These are phyloP conservation scores for Candolleomyces eurysporus DNA, from an alignment of 768 basidiomycete species.

Conservation along the genomic window DNA sequence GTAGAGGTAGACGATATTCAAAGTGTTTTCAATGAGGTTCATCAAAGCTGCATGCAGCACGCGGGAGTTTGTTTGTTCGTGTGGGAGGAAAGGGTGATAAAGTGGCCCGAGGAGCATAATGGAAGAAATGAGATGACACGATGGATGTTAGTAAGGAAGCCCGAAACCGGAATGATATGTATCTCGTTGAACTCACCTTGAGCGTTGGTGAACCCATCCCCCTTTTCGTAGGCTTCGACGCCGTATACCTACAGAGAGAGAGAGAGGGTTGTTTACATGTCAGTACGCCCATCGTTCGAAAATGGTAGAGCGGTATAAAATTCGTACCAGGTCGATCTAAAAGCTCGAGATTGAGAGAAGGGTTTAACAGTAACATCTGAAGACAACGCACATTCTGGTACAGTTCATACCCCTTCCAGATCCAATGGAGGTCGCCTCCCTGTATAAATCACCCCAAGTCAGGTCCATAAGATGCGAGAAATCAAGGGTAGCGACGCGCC, in stretches of 20 bases:
- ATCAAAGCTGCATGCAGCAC: slow-evolving; percentile 52
- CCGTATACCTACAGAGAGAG: slow-evolving; percentile 62
- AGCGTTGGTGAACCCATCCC: slow-evolving; percentile 82
- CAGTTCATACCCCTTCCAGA: slow-evolving; percentile 81
- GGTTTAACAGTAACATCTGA: slow-evolving; percentile 11
- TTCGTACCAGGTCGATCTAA: neutral
- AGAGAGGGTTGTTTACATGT: neutral
- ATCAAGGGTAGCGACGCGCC: slow-evolving; percentile 19
- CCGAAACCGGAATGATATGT: too few relatives aligned
- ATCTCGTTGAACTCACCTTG: slow-evolving; percentile 52
- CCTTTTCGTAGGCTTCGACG: slow-evolving; percentile 53
- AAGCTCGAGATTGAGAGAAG: neutral
- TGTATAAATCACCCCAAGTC: slow-evolving; percentile 12
- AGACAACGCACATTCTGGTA: slow-evolving; percentile 62
- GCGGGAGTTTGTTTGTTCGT: neutral
- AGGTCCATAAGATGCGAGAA: neutral
- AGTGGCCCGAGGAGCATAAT: too few relatives aligned
- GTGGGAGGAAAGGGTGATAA: neutral
- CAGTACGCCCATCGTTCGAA: too few relatives aligned
- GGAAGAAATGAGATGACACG: too few relatives aligned
- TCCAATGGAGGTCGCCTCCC: slow-evolving; percentile 90
- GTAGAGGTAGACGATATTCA: slow-evolving; percentile 77
- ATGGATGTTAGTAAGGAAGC: too few relatives aligned
- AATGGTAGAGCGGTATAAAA: too few relatives aligned
- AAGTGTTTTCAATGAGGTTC: slow-evolving; percentile 74